Evolutionary conservation across 139 green algal species (phyloP).

Genomic region (Tetradesmus obliquus): DNA sequence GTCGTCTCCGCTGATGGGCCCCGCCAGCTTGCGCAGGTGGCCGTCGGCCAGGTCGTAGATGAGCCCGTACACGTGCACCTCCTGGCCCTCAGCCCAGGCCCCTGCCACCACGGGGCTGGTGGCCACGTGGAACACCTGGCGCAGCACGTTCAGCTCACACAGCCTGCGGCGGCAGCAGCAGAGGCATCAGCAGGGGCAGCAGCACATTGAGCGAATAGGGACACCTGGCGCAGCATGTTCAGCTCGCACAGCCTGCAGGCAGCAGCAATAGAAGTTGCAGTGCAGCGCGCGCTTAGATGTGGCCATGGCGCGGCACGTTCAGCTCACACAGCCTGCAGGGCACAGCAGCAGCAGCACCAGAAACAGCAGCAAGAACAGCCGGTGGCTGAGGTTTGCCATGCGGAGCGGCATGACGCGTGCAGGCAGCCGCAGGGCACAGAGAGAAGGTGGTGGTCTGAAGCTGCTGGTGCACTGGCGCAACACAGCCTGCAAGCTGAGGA

Average conservation of each 20-base stretch:
- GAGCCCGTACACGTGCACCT: constrained; percentile 77
- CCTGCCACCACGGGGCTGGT: constrained; percentile 76
- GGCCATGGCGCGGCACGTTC: background rate
- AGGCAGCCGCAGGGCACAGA: no score
- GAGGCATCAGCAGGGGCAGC: background rate
- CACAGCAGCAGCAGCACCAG: background rate
- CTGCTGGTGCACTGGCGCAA: no score
- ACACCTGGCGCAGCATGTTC: background rate
- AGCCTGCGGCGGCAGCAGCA: constrained; percentile 46
- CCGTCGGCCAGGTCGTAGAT: constrained; percentile 76
- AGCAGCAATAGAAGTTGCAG: background rate
- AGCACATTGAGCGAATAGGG: background rate
- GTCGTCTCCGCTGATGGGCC: constrained; percentile 53
- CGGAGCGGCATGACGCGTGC: no score
- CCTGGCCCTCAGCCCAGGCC: constrained; percentile 80
- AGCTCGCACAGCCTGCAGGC: background rate
- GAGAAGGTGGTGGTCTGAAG: no score
- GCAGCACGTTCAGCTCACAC: constrained; percentile 76
- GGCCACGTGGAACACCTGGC: constrained; percentile 86
- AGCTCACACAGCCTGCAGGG: background rate
- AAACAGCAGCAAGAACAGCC: background rate
- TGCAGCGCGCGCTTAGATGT: background rate
- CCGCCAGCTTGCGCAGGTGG: constrained; percentile 62
- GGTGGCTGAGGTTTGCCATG: no score
- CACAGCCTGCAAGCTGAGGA: no score